A percentile compares a stretch with the other conserved stretches of the same genome.
Evolutionary conservation across 441 rosid species (phyloP).

Genomic region (Adansonia madagascariensis): DNA sequence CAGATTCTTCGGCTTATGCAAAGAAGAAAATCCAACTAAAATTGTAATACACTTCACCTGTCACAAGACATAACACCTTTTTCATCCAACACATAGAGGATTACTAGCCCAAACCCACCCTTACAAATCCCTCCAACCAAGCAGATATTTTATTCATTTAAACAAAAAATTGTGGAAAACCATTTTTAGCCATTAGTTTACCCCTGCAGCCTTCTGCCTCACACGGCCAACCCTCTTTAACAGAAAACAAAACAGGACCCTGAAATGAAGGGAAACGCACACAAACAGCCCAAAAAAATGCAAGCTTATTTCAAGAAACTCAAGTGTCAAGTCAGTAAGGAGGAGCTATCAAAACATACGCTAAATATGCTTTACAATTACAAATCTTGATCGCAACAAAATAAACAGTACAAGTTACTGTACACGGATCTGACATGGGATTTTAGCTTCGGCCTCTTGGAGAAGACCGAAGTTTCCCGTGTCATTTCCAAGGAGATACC

Average conservation of each 20-base stretch:
- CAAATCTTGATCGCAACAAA: constrained; percentile 31
- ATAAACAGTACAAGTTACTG: constrained; percentile 42
- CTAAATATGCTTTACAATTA: constrained; percentile 43
- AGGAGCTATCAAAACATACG: constrained; percentile 23
- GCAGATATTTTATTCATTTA: not conserved
- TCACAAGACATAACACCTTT: not conserved
- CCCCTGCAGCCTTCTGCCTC: not conserved
- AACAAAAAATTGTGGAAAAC: too few relatives aligned
- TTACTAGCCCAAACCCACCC: not conserved
- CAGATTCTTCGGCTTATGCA: not conserved
- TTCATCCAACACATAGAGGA: not conserved
- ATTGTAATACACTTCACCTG: not conserved
- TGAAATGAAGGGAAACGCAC: not conserved
- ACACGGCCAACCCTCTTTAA: not conserved
- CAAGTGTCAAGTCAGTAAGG: not conserved
- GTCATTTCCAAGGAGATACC: constrained; percentile 32
- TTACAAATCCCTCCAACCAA: not conserved
- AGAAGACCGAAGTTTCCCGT: constrained; percentile 26
- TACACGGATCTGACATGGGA: constrained; percentile 39
- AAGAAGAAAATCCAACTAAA: not conserved
- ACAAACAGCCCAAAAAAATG: not conserved
- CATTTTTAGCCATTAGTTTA: not conserved
- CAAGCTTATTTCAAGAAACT: constrained; percentile 23
- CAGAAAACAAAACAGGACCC: not conserved
- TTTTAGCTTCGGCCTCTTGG: not conserved